Base-by-base conservation (phyloP, 306 rosid genomes). In the Quillaja saponaria region DNA sequence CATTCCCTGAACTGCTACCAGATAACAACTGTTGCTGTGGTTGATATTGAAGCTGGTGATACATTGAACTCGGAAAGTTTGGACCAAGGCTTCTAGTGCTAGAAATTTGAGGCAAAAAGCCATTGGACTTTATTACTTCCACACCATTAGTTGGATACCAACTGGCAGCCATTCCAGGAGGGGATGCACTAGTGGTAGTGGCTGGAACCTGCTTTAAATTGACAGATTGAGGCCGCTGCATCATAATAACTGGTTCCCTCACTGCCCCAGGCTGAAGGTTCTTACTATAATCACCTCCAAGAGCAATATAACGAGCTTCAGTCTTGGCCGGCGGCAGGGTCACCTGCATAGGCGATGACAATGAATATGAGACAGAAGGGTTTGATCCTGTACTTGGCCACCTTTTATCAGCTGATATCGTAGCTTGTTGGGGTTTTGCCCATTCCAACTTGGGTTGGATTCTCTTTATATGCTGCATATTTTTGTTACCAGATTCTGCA, bases 151-250 rank as follows among this genome's bases (percentile, higher is more conserved):
- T 40, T 18, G 95, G 89, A 77, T 81, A 85, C 95, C 99, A 85
- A 80, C 61, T 67, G 47, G 83, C 64, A 54, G 78, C 76, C 6
- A 77, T 33, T 44, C 87, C 90, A 33, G 97, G 86, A 56, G 90
- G 97, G 2, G 94, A 81, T 61, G 97, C 83, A 70, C 86, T 89
- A 79, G 85, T 87, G 74, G 71, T 84, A 40, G 81, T 44, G 20
- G 82, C 79, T 3, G 90, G 82, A 53, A 68, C 62, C 70, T 85
- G 97, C 68, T 80, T 87, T 40, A 70, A 69, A 75, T 81, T 84
- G 49, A 81, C 68, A 35, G 86, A 78, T 61, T 87, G 97, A 59
- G 95, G 88, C 40, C 96, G 85, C 79, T 87, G 97, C 84, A 94
- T 84, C 72, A 87, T 70, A 20, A 82, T 64, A 65, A 84, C 71